Percentiles rank a stretch among this genome's conserved stretches.
Evolutionary conservation across 2,329 filamentous ascomycete genomes (phyloP).

Genomic region (Nothomitra cinnamomea): DNA sequence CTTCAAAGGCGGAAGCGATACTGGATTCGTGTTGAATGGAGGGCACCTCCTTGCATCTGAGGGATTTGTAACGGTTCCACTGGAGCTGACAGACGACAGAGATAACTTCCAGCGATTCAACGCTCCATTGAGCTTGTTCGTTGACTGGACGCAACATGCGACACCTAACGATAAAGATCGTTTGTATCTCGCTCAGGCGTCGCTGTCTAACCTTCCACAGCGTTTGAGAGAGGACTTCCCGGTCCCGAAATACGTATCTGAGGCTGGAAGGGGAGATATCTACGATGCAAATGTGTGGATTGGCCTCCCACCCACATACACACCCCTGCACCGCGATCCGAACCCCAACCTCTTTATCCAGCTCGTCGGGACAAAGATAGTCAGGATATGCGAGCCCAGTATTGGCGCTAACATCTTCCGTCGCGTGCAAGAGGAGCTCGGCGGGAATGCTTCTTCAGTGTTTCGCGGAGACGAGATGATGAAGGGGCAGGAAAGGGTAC

Average conservation of each 20-base stretch:
- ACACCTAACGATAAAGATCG: constrained; percentile 16
- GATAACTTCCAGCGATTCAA: constrained; percentile 28
- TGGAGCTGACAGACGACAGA: constrained; percentile 33
- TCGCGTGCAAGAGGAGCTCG: constrained; percentile 25
- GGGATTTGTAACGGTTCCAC: constrained; percentile 32
- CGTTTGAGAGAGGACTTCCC: constrained; percentile 48
- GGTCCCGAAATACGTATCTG: constrained; percentile 43
- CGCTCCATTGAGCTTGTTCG: constrained; percentile 42
- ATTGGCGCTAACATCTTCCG: constrained; percentile 49
- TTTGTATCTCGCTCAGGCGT: constrained; percentile 79
- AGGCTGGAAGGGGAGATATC: constrained; percentile 61
- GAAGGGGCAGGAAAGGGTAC: constrained; percentile 52
- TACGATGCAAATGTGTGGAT: constrained; percentile 82
- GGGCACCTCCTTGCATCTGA: constrained; percentile 29
- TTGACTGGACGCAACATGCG: constrained; percentile 30
- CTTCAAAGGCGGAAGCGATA: not conserved
- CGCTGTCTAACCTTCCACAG: constrained; percentile 49
- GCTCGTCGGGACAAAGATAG: constrained; percentile 51
- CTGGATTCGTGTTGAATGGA: constrained; percentile 16
- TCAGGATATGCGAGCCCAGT: constrained; percentile 53
- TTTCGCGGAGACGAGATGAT: constrained; percentile 84
- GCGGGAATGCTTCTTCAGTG: constrained; percentile 24
- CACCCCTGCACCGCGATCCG: constrained; percentile 79
- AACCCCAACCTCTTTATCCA: constrained; percentile 91
- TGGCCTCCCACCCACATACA: constrained; percentile 71